Base-by-base conservation (phyloP, 1,284 basidiomycete genomes). In the Apiotrichum gamsii region DNA sequence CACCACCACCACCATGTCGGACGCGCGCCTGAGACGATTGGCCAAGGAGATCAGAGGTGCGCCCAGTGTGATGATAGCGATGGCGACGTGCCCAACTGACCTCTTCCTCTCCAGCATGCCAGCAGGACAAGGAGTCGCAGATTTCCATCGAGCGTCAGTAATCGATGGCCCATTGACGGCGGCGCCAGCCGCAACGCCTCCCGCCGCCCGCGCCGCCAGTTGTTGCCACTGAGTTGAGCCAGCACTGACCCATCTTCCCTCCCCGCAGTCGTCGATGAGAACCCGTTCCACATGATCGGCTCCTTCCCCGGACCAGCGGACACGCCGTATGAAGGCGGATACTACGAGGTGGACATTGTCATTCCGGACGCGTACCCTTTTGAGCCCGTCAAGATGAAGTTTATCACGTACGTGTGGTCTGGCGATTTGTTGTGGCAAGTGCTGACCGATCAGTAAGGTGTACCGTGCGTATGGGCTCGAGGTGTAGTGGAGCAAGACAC, bases 361-460 rank as follows among this genome's bases (percentile, higher is more conserved):
- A 90, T 96, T 56, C 91, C 93, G 2, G 88, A 93, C 43, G 80
- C 84, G 39, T 97, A 97, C 69, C 94, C 94, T 5, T 97, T 97
- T 71, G 87, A 93, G 71, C 91, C 94, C 1, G 86, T 95, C 54
- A 96, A 97, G 78, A 97, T 98, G 91, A 91, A 91, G 70, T 95
- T 95, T 71, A 82, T 89, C 60, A 94, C 88, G 51, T 77, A 40
- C 52, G 74, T 72, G 82, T 88, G 60, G 93, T 87, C n/a, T n/a
- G n/a, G n/a, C n/a, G n/a, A n/a, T 50, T 76, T 34, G 51, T 73
- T 71, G 18, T 13, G 20, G 28, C 24, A n/a, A 28, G 44, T 19
- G 47, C 54, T 48, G 34, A 37, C 39, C 8, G 21, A 33, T 18
- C 49, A 74, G 74, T 28, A 90, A 93, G 72, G 88, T 97, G 36